phyloP scores from a whole-genome alignment of 257 asterid species.

The Primulina tabacum region DNA sequence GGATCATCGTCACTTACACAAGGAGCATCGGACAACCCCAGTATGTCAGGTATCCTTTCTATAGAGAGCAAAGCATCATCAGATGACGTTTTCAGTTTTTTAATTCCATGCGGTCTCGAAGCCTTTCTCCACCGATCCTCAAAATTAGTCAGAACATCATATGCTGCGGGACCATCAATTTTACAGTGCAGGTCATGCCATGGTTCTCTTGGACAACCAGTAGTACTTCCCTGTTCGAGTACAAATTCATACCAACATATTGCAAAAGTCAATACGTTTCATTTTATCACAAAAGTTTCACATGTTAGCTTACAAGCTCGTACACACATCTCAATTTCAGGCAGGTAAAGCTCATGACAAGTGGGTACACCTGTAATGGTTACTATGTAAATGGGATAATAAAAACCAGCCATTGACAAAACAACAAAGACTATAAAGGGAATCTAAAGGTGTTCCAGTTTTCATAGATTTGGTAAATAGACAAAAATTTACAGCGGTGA shows the following conservation, averaged over 20 bases:
- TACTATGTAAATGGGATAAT: background rate
- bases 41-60: slow-evolving; percentile 86
- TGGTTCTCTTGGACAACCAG: slow-evolving; percentile 97
- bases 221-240: slow-evolving; percentile 55
- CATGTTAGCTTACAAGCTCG: background rate
- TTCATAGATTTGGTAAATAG: background rate
- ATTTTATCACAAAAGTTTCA: background rate
- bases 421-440: background rate
- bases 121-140: slow-evolving; percentile 97
- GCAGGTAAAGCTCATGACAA: background rate
- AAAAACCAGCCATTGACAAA: background rate
- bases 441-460: background rate
- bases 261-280: slow-evolving; percentile 4
- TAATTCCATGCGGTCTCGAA: slow-evolving; percentile 81
- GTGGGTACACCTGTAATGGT: background rate
- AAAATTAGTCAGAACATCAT: slow-evolving; percentile 81
- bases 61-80: slow-evolving; percentile 88
- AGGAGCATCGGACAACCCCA: slow-evolving; percentile 72
- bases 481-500: slow-evolving; percentile 1
- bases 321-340: background rate
- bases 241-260: slow-evolving; percentile 6
- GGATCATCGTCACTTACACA: slow-evolving; percentile 61
- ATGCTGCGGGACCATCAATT: slow-evolving; percentile 98
- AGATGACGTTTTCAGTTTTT: slow-evolving; percentile 68
- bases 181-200: slow-evolving; percentile 98